Evolutionary conservation across 768 basidiomycete species (phyloP).

Genomic region (Mycena polygramma): DNA sequence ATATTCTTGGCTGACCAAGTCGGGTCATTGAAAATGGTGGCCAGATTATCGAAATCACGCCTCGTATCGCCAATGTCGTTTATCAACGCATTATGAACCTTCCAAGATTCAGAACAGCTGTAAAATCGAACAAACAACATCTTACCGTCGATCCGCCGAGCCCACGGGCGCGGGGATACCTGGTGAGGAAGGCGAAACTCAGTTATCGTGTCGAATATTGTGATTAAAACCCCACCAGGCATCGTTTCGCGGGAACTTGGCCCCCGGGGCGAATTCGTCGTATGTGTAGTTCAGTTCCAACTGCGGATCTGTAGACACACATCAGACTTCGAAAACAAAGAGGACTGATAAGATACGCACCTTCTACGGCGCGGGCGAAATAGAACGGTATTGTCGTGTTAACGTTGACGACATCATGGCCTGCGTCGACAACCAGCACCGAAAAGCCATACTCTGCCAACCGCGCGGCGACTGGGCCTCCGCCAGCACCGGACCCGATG

Average conservation of each 20-base stretch:
- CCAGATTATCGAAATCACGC: constrained; percentile 13
- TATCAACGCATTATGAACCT: constrained; percentile 20
- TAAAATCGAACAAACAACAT: not conserved
- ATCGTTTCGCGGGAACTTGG: constrained; percentile 41
- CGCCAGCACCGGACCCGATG: constrained; percentile 45
- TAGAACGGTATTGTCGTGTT: constrained; percentile 49
- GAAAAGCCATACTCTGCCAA: constrained; percentile 44
- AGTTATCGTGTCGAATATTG: constrained; percentile 33
- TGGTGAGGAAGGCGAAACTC: constrained; percentile 1
- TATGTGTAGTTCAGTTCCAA: constrained; percentile 47
- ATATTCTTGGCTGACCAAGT: constrained; percentile 48
- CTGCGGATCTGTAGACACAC: constrained; percentile 38
- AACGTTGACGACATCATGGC: constrained; percentile 42
- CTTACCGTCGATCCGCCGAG: constrained; percentile 49
- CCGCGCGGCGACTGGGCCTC: constrained; percentile 45
- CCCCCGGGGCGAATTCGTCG: constrained; percentile 45
- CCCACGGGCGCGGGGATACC: constrained; percentile 49
- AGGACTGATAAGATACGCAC: constrained; percentile 20
- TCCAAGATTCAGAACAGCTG: not conserved
- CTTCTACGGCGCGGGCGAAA: constrained; percentile 43
- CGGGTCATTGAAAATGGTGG: constrained; percentile 41
- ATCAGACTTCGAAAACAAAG: too few relatives aligned
- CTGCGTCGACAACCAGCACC: constrained; percentile 47
- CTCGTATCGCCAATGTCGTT: constrained; percentile 10
- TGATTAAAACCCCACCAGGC: constrained; percentile 41